Percentiles rank a stretch among this genome's conserved stretches.
Conservation (phyloP, 225 moss, liverwort and hornwort species). For the Lunularia cruciata region DNA sequence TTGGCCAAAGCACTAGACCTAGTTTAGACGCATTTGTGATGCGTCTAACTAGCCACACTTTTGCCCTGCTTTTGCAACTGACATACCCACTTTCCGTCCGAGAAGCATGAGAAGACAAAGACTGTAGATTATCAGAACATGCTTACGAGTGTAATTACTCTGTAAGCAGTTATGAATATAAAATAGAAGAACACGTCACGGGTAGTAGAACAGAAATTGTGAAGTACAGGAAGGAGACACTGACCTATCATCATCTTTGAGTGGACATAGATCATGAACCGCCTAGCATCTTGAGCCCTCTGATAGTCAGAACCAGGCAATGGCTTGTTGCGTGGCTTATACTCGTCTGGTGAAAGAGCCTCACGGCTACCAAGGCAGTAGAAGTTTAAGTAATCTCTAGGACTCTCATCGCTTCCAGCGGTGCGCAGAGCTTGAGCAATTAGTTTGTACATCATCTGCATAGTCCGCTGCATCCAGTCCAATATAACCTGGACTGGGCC, state of each 20-base stretch:
- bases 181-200: no score
- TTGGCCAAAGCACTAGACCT: no score
- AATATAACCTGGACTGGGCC: conserved; percentile 84
- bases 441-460: conserved; percentile 86
- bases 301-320: conserved; percentile 46
- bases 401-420: conserved; percentile 50
- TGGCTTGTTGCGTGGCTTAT: conserved; percentile 45
- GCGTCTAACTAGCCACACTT: no score
- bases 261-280: conserved; percentile 83
- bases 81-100: no score
- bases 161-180: no score
- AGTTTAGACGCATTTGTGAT: no score
- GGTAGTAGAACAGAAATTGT: no score
- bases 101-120: no score
- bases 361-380: conserved; percentile 84
- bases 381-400: conserved; percentile 77
- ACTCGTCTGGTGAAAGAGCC: conserved; percentile 47
- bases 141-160: no score
- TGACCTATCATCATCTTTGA: conserved; percentile 75
- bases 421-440: conserved; percentile 58
- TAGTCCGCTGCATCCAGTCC: conserved; percentile 64
- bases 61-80: no score
- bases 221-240: neutral
- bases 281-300: conserved; percentile 57
- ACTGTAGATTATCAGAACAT: no score